Conservation (phyloP, 345 rosid genomes). For the Passiflora organensis region DNA sequence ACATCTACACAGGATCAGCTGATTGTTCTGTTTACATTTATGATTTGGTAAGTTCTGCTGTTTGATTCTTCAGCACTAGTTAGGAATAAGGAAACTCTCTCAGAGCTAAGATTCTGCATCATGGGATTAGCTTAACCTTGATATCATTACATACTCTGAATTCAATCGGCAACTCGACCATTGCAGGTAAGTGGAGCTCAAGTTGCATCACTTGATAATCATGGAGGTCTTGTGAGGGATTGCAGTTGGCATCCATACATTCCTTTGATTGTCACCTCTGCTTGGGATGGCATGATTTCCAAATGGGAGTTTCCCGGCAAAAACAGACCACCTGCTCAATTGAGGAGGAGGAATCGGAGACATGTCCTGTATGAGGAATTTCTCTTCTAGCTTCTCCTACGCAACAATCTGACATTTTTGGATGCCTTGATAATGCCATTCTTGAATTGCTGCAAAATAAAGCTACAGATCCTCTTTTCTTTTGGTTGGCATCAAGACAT, state of each 20-base stretch:
- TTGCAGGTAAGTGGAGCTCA: slow-evolving; percentile 44
- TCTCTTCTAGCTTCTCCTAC: too few relatives aligned
- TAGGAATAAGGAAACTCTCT: too few relatives aligned
- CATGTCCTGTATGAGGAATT: background rate
- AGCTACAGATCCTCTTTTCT: too few relatives aligned
- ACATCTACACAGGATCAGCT: slow-evolving; percentile 61
- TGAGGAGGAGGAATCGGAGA: slow-evolving; percentile 7
- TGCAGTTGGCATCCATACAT: slow-evolving; percentile 65
- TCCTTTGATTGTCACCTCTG: slow-evolving; percentile 50
- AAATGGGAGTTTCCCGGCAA: slow-evolving; percentile 54
- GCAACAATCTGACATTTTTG: too few relatives aligned
- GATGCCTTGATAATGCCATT: too few relatives aligned
- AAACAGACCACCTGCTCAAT: slow-evolving; percentile 1
- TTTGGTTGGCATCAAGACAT: too few relatives aligned
- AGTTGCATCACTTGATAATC: slow-evolving; percentile 42
- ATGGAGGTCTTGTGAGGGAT: slow-evolving; percentile 47
- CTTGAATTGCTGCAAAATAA: too few relatives aligned
- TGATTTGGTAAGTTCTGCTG: slow-evolving; percentile 43
- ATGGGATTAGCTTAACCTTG: too few relatives aligned
- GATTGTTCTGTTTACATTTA: slow-evolving; percentile 45
- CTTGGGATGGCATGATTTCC: slow-evolving; percentile 50
- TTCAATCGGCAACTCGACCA: background rate
- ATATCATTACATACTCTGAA: background rate
- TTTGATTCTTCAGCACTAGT: background rate
- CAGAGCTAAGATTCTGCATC: too few relatives aligned